phyloP scores from a whole-genome alignment of 2,329 filamentous ascomycete genomes.

The Metarhizium rileyi region DNA sequence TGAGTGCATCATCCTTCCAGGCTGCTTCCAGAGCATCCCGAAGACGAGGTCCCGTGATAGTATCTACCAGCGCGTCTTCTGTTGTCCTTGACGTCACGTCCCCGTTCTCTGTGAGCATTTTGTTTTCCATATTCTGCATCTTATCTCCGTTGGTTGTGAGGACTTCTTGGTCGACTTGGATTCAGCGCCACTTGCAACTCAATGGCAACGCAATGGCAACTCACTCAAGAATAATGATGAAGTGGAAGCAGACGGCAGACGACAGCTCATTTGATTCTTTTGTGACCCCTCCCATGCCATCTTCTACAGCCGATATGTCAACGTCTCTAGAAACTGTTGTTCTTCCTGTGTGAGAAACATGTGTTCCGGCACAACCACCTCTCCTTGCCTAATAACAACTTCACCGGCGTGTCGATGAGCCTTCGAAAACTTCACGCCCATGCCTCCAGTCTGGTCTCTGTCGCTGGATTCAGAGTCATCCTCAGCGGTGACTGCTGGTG shows the following conservation, averaged over 20 bases:
- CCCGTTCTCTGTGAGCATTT: conserved; percentile 41
- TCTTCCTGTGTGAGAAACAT: conserved; percentile 29
- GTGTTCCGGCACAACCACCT: conserved; percentile 24
- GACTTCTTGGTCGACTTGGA: too few species aligned
- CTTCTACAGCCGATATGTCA: conserved; percentile 20
- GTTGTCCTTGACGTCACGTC: conserved; percentile 40
- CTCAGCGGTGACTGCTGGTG: not conserved
- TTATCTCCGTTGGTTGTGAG: too few species aligned
- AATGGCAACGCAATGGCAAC: too few species aligned
- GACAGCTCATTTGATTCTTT: too few species aligned
- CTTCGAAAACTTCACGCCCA: conserved; percentile 9
- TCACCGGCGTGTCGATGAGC: conserved; percentile 12
- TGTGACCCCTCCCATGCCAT: not conserved
- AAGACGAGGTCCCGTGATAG: conserved; percentile 26
- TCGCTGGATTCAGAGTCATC: not conserved
- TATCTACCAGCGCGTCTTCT: conserved; percentile 31
- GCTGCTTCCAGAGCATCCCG: conserved; percentile 33
- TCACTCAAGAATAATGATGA: too few species aligned
- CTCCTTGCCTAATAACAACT: conserved; percentile 26
- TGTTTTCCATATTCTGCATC: conserved; percentile 26
- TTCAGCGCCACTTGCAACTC: too few species aligned
- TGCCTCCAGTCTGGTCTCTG: conserved; percentile 7
- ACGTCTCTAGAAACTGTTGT: conserved; percentile 23
- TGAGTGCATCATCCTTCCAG: conserved; percentile 37
- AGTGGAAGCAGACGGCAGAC: too few species aligned